Evolutionary conservation across 1,284 basidiomycete genomes (phyloP).

Genomic region (Grifola frondosa): DNA sequence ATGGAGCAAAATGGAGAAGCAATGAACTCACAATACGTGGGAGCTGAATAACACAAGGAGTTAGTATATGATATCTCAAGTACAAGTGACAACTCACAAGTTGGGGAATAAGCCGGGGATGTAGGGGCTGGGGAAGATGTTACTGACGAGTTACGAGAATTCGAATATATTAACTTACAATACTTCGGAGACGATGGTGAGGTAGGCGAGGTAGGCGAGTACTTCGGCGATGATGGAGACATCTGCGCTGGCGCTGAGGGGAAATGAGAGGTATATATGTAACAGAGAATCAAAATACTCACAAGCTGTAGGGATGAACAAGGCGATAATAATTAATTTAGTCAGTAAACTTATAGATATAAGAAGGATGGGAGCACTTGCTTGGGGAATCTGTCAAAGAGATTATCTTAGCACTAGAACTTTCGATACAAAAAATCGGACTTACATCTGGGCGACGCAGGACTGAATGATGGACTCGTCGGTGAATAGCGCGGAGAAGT

Average conservation of each 20-base stretch:
- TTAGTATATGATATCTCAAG: conserved; percentile 2
- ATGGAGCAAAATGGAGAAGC: conserved; percentile 11
- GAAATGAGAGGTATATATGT: conserved; percentile 9
- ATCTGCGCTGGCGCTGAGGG: conserved; percentile 65
- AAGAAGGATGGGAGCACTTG: conserved; percentile 40
- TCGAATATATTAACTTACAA: conserved; percentile 51
- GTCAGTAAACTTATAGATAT: conserved; percentile 16
- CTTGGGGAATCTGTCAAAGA: conserved; percentile 75
- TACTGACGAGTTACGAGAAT: background rate
- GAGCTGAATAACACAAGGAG: conserved; percentile 11
- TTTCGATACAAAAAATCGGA: conserved; percentile 28
- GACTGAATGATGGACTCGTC: conserved; percentile 84
- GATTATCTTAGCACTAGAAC: conserved; percentile 29
- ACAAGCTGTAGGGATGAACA: conserved; percentile 49
- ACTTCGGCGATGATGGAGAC: conserved; percentile 83
- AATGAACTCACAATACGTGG: conserved; percentile 63
- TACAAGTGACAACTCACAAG: conserved; percentile 53
- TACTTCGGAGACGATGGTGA: conserved; percentile 88
- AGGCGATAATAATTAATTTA: conserved; percentile 20
- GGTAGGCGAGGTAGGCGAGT: conserved; percentile 81
- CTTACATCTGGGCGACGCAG: conserved; percentile 82
- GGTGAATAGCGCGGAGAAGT: conserved; percentile 84
- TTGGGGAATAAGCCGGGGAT: conserved; percentile 80
- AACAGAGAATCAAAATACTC: conserved; percentile 25
- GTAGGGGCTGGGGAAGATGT: conserved; percentile 59